These are phyloP conservation scores for Isatis lusitanica DNA, from an alignment of 441 rosid genomes.

Conservation along the genomic window DNA sequence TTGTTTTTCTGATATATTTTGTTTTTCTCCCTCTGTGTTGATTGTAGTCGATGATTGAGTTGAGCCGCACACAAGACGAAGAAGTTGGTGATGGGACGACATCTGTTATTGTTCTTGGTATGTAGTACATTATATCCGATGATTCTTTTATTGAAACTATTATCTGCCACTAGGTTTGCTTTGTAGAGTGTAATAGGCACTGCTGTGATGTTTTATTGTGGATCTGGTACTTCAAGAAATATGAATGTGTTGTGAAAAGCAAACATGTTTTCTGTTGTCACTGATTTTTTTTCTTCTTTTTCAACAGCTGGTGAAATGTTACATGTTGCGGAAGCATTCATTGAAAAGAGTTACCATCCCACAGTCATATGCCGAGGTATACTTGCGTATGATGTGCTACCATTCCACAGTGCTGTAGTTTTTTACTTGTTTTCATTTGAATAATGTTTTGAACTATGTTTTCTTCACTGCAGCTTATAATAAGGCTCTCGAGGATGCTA, in stretches of 20 bases:
- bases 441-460: not conserved
- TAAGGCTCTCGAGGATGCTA: constrained; percentile 91
- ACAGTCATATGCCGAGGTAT: constrained; percentile 91
- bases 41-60: constrained; percentile 85
- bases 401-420: not conserved
- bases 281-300: not conserved
- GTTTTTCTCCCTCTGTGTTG: constrained; percentile 5
- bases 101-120: constrained; percentile 94
- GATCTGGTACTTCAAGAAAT: not conserved
- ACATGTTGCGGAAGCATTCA: constrained; percentile 91
- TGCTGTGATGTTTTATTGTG: not conserved
- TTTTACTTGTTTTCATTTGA: constrained; percentile 1
- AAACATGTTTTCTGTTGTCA: not conserved
- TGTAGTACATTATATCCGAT: not conserved
- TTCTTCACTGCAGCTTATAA: constrained; percentile 66
- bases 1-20: not conserved
- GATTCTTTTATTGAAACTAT: not conserved
- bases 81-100: constrained; percentile 99
- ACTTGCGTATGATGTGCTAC: not conserved
- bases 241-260: not conserved
- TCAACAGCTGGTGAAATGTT: constrained; percentile 85
- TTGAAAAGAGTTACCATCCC: constrained; percentile 88
- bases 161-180: not conserved
- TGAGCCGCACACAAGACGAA: constrained; percentile 96
- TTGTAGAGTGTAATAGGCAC: not conserved